Percentiles rank a stretch among this genome's conserved stretches.
These are phyloP conservation scores for Fusarium sulawesiense DNA, from an alignment of 2,329 filamentous ascomycete species.

Conservation along the genomic window DNA sequence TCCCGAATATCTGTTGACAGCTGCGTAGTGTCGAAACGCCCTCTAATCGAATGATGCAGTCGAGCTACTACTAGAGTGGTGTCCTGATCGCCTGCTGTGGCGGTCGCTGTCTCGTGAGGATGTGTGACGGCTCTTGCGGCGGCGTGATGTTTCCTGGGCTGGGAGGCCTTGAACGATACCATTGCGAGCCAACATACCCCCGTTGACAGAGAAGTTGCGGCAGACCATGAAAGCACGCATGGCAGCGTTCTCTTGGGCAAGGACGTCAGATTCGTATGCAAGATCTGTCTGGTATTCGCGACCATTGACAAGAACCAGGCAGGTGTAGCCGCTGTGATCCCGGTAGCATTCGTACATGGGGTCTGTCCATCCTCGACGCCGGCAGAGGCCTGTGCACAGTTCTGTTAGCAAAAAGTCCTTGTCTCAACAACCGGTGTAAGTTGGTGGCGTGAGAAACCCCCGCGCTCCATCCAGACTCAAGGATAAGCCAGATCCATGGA, in stretches of 20 bases:
- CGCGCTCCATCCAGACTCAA: not conserved
- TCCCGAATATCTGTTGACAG: conserved; percentile 7
- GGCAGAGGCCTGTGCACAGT: conserved; percentile 80
- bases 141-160: conserved; percentile 62
- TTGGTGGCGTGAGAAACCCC: not conserved
- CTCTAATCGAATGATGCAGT: conserved; percentile 68
- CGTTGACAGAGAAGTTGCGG: conserved; percentile 96
- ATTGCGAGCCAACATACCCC: conserved; percentile 84
- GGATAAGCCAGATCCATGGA: not conserved
- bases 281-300: conserved; percentile 95
- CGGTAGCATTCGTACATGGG: conserved; percentile 88
- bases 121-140: conserved; percentile 64
- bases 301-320: conserved; percentile 94
- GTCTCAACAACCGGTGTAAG: not conserved
- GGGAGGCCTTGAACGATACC: conserved; percentile 75
- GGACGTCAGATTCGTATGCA: conserved; percentile 80
- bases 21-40: not conserved
- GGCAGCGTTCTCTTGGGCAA: conserved; percentile 92
- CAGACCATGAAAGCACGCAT: conserved; percentile 98
- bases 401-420: conserved; percentile 50
- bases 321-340: conserved; percentile 81
- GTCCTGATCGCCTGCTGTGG: conserved; percentile 63
- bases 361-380: conserved; percentile 92
- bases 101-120: conserved; percentile 60
- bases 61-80: conserved; percentile 72